A percentile compares a stretch with the other conserved stretches of the same genome.
phyloP scores from a whole-genome alignment of 2,329 filamentous ascomycete species.

The Neofusicoccum sp. region DNA sequence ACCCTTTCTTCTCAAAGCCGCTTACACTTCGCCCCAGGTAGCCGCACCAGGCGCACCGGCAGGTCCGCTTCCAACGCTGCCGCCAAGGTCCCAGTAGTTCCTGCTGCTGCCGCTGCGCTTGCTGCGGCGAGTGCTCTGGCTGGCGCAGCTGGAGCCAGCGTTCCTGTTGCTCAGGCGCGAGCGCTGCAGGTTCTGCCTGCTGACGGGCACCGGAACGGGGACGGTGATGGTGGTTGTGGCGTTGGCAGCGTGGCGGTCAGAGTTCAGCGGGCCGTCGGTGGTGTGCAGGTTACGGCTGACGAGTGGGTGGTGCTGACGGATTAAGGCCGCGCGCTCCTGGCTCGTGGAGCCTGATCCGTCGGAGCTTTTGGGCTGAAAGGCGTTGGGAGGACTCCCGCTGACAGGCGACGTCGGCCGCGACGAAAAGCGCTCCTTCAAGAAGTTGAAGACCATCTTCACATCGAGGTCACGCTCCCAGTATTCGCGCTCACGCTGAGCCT shows the following conservation, averaged over 20 bases:
- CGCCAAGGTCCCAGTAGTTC: slow-evolving; percentile 92
- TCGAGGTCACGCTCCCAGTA: slow-evolving; percentile 96
- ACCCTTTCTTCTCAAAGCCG: background rate
- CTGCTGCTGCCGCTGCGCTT: slow-evolving; percentile 71
- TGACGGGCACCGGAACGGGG: slow-evolving; percentile 29
- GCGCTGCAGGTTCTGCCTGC: slow-evolving; percentile 14
- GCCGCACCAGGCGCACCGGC: slow-evolving; percentile 9
- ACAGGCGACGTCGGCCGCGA: slow-evolving; percentile 33
- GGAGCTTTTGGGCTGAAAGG: slow-evolving; percentile 8
- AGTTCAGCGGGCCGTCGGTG: background rate
- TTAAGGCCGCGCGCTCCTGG: slow-evolving; percentile 69
- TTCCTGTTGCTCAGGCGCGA: slow-evolving; percentile 9
- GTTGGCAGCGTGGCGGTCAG: slow-evolving; percentile 12
- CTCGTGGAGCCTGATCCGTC: slow-evolving; percentile 9
- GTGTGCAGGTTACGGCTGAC: slow-evolving; percentile 56
- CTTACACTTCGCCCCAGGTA: slow-evolving; percentile 10
- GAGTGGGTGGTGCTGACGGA: slow-evolving; percentile 86
- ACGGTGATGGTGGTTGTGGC: slow-evolving; percentile 22
- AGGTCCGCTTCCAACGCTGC: slow-evolving; percentile 68
- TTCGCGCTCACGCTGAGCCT: slow-evolving; percentile 56
- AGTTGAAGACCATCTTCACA: slow-evolving; percentile 87
- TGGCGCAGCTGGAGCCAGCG: slow-evolving; percentile 68
- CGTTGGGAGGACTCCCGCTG: slow-evolving; percentile 29
- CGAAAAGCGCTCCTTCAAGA: slow-evolving; percentile 41
- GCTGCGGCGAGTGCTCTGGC: slow-evolving; percentile 79